Evolutionary conservation across 116 monocot species (phyloP), one percentile per base, ranked within the genome.

Genomic region (Iris pallida): DNA sequence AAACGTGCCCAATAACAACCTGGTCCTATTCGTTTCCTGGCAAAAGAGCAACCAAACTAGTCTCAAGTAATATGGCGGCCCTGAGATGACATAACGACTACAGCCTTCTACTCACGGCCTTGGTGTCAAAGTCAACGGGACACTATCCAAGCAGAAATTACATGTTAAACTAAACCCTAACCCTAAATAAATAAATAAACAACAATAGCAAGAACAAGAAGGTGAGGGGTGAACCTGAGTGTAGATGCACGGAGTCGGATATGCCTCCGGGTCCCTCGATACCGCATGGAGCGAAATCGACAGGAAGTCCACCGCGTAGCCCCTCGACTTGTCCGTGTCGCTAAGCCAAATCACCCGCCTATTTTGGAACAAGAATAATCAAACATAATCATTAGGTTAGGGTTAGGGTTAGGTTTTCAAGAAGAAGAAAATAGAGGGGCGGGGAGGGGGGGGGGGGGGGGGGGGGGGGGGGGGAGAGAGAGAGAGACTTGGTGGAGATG

Each of bases 261-360:
- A 96, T 6, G 86, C 77, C 71, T 89, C 89, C 15, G 85, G 86
- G 40, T 96, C 89, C 73, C 81, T 82, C 17, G 96, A 96, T 48
- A 92, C 96, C 0, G 96, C 96, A 47, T 96, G 96, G 4, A 92
- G 89, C 9, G 89, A 89, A 60, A 96, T 54, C 17, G 82, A 80
- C 52, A 92, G 30, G 77, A 96, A 96, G 80, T 87, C 96, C 47
- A 96, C 92, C 45, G 84, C 81, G 64, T 92, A 92, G 6, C 96
- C 92, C 59, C 83, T 92, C 15, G 61, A 63, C 57, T 57, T 75
- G 7, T 92, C 87, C 60, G 70, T 30, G 45, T 96, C 92, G 67
- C 92, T 89, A 71, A 96, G 51, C 96, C 96, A 96, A 42, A 92
- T 75, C 69, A 92, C 85, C 61, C 85, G 82, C 85, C 96, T 96